Base-by-base conservation (phyloP, 306 rosid species). In the Leucaena leucocephala region DNA sequence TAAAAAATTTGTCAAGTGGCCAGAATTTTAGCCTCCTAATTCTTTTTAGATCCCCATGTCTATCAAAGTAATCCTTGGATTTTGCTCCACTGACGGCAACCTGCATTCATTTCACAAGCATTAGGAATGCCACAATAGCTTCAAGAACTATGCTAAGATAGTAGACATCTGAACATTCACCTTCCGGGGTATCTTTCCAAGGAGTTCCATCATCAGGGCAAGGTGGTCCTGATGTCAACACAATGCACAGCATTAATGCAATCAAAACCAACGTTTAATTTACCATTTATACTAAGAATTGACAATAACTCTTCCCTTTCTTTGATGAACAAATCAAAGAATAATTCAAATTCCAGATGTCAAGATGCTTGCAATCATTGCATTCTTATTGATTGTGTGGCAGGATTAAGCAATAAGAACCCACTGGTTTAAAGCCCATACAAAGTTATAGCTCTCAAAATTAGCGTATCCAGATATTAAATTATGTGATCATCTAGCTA, bases 171-270 rank as follows among this genome's bases (percentile, higher is more conserved):
- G 35, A 58, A 58, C 36, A 57, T 62, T 64, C 78, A 92, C 98
- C 96, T 91, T 95, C 75, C 94, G 89, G 7, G 98, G 98, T 81
- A 95, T 93, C 91, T 93, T 93, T 76, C 98, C 98, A 54, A 96
- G 98, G 76, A 96, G 93, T 86, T 96, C 99, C 98, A 96, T 96
- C 99, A 96, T 93, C 84, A 91, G 76, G 49, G 99, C 99, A 80
- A 96, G 98, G 86, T 96, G 98, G 71, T 96, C 99, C 99, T 96
- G 92, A 77, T 82, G 88, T 68, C 86, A 84, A 83, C 62, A 78
- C 35, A 84, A 63, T 14, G 65, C 57, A 72, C 40, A 19, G 12
- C 62, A 55, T 68, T 55, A 44, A 62, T 19, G 71, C 75, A 74
- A 74, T 62, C 64, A 73, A 27, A 68, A 45, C 13, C 13, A 64